Evolutionary conservation across 2,329 filamentous ascomycete genomes (phyloP).

Genomic region (Nannizziopsis barbatae): DNA sequence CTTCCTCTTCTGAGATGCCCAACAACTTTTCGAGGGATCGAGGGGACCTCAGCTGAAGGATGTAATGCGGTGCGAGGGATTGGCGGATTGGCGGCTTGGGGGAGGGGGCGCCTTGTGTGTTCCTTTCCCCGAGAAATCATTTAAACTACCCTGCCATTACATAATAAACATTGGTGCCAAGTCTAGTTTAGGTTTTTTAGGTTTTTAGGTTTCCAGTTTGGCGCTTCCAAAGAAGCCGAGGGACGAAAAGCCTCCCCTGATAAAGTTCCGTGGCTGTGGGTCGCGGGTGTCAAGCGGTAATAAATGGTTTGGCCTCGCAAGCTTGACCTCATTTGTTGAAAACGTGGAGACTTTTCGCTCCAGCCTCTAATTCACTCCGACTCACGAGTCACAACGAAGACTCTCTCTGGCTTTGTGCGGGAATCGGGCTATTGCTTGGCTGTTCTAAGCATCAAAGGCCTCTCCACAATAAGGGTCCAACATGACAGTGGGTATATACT

Average conservation of each 20-base stretch:
- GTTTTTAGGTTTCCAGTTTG: conserved; percentile 5
- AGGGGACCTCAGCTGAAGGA: too few species aligned
- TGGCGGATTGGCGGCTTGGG: not conserved
- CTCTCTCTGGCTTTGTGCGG: too few species aligned
- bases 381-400: not conserved
- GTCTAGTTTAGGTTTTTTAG: conserved; percentile 16
- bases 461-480: too few species aligned
- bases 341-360: not conserved
- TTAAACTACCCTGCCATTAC: conserved; percentile 8
- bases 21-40: not conserved
- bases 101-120: not conserved
- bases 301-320: not conserved
- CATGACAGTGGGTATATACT: too few species aligned
- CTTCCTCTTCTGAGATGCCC: not conserved
- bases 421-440: too few species aligned
- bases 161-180: conserved; percentile 14
- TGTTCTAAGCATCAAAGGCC: too few species aligned
- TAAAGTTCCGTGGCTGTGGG: conserved; percentile 5
- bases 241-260: not conserved
- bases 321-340: not conserved
- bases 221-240: conserved; percentile 10
- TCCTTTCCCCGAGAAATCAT: not conserved
- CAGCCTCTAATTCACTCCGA: not conserved
- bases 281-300: conserved; percentile 7
- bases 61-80: too few species aligned